Base-by-base conservation (phyloP, 2,329 filamentous ascomycete species). In the Rhinocladiella similis region DNA sequence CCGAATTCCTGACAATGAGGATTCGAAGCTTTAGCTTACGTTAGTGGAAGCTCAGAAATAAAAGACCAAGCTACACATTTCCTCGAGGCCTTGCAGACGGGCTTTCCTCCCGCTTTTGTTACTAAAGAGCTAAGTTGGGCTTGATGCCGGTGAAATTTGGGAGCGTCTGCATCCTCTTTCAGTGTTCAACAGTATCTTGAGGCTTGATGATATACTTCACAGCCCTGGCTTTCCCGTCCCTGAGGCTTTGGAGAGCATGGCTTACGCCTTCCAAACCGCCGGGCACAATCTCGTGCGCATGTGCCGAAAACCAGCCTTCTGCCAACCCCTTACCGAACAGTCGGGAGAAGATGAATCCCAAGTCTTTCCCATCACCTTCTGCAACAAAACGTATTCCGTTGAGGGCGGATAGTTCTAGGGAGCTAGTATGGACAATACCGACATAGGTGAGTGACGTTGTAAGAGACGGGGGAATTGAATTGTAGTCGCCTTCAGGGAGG, bases 151-250 rank as follows among this genome's bases (percentile, higher is more conserved):
- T 25, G 22, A 25, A 25, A 25, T 3, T 6, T 25, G 22, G 22
- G 22, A 25, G 3, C 3, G 22, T 25, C 22, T 25, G 6, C 25
- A 12, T 7, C 10, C 27, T 7, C 10, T 33, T 12, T 33, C 10
- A 33, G 5, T 33, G 27, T 33, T 33, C 9, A 2, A 33, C 27
- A 7, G 27, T 12, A 33, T 33, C 27, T 33, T 33, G 27, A 33
- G 27, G 27, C 61, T 72, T 74, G 63, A 83, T 82, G 1, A 88
- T 80, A 72, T 86, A 88, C 71, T 88, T 89, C 1, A 82, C 75
- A 1, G 77, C 85, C 64, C 81, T 85, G 25, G 81, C 83, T 69
- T 81, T 83, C 0, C 85, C 85, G 20, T 74, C 76, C 67, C 78
- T 82, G 65, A 88, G 67, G 57, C 82, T 78, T 62, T 68, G 68